Percentiles rank a stretch among this genome's conserved stretches.
phyloP scores from a whole-genome alignment of 805 yeast genomes.

The Zygosaccharomyces siamensis region DNA sequence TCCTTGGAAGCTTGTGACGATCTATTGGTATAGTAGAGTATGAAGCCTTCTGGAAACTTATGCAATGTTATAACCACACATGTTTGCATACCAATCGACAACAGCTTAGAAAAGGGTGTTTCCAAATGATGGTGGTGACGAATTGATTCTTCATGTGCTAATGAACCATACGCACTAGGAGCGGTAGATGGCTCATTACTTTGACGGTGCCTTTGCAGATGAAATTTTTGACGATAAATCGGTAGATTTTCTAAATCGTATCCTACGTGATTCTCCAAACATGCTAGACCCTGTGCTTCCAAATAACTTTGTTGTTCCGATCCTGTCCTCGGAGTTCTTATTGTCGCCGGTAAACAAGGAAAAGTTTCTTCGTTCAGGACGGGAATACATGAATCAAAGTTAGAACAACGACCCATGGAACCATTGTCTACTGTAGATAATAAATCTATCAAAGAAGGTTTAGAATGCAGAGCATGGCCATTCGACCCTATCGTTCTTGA shows the following conservation, averaged over 20 bases:
- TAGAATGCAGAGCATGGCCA: slow-evolving; percentile 5
- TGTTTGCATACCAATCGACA: slow-evolving; percentile 88
- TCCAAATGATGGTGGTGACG: slow-evolving; percentile 78
- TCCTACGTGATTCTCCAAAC: slow-evolving; percentile 35
- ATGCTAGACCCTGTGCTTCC: slow-evolving; percentile 18
- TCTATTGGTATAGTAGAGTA: slow-evolving; percentile 65
- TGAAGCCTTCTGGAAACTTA: slow-evolving; percentile 92
- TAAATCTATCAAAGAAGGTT: slow-evolving; percentile 16
- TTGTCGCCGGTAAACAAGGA: slow-evolving; percentile 12
- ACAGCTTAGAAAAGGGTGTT: slow-evolving; percentile 70
- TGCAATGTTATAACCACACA: slow-evolving; percentile 82
- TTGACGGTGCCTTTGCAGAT: slow-evolving; percentile 8
- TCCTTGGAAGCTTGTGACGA: slow-evolving; percentile 30
- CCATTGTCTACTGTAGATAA: slow-evolving; percentile 10
- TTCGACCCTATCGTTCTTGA: slow-evolving; percentile 1
- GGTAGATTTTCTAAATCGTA: slow-evolving; percentile 35
- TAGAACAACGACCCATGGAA: slow-evolving; percentile 12
- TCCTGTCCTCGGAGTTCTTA: slow-evolving; percentile 1
- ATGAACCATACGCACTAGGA: slow-evolving; percentile 8
- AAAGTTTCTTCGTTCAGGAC: slow-evolving; percentile 13
- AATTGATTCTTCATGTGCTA: slow-evolving; percentile 7
- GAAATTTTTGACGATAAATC: slow-evolving; percentile 30
- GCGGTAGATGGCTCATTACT: slow-evolving; percentile 5
- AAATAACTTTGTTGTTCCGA: background rate
- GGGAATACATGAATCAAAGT: slow-evolving; percentile 17